Evolutionary conservation across 345 rosid genomes (phyloP), one percentile per base, ranked within the genome.

Genomic region (Aquilaria sinensis): DNA sequence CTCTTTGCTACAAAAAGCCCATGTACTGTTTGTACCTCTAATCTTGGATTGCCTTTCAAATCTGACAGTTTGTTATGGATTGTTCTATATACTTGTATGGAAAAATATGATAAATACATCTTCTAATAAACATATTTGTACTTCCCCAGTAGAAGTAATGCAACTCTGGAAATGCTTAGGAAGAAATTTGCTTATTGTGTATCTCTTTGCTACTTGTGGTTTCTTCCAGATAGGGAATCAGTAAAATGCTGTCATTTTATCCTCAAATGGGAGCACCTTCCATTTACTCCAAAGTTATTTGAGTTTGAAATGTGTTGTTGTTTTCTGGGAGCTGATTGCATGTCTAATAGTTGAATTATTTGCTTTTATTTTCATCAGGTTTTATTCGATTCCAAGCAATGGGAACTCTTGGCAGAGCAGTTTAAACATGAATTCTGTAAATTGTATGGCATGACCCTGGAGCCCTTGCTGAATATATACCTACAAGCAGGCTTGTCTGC

Each of bases 401-500:
- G 99, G 99, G 97, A 90, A 75, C 72, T 74, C 79, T 76, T 94
- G 77, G 97, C 86, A 70, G 78, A 86, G 54, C 95, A 83, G 68
- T 94, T 94, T 71, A 88, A 85, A 75, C 91, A 83, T 74, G 99
- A 94, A 74, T 88, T 94, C 80, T 90, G 85, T 85, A 83, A 73
- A 81, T 70, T 94, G 63, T 88, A 90, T 76, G 99, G 99, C 83
- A 94, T 94, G 97, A 83, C 99, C 15, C 66, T 81, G 57, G 97
- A 90, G 78, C 96, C 99, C 15, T 71, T 94, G 72, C 73, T 94
- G 72, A 90, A 85, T 77, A 94, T 94, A 57, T 94, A 82, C 73
- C 75, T 94, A 60, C 97, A 94, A 77, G 97, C 96, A 64, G 99
- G 99, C 75, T 78, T 94, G 75, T 94, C 96, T 65, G 93, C 97